Evolutionary conservation across 768 basidiomycete genomes (phyloP).

Genomic region (Boletus sp.): DNA sequence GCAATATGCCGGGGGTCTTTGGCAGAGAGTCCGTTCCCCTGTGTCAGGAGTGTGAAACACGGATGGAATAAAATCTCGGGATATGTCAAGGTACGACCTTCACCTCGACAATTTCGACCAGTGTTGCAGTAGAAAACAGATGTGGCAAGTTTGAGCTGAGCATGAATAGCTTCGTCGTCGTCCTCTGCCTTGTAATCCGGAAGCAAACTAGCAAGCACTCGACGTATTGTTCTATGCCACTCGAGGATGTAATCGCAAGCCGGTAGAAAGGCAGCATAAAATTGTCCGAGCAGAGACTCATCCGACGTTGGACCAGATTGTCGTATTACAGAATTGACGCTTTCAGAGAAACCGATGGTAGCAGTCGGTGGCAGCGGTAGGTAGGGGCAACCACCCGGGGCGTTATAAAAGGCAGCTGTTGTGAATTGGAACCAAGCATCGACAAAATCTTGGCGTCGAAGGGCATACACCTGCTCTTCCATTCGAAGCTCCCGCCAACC

Average conservation of each 20-base stretch:
- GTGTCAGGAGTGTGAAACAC: conserved; percentile 21
- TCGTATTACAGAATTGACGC: conserved; percentile 27
- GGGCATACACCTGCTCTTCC: conserved; percentile 29
- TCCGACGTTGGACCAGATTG: conserved; percentile 6
- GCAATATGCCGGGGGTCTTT: conserved; percentile 24
- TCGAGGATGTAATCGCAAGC: conserved; percentile 19
- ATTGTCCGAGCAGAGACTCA: conserved; percentile 15
- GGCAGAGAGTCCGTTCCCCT: conserved; percentile 3
- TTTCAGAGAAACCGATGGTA: conserved; percentile 22
- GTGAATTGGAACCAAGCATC: conserved; percentile 28
- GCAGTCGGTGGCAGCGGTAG: conserved; percentile 30
- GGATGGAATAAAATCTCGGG: conserved; percentile 30
- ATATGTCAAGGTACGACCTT: conserved; percentile 18
- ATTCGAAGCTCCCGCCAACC: conserved; percentile 31
- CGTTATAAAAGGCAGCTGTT: conserved; percentile 9
- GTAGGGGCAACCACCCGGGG: conserved; percentile 16
- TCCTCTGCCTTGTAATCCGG: conserved; percentile 17
- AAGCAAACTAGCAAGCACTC: conserved; percentile 30
- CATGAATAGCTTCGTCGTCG: conserved; percentile 14
- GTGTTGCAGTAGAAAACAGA: conserved; percentile 27
- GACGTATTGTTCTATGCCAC: conserved; percentile 28
- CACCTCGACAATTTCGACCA: conserved; percentile 11
- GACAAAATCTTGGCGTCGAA: conserved; percentile 26
- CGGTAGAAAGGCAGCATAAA: conserved; percentile 15
- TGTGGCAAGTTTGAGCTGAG: conserved; percentile 27